Evolutionary conservation across 1,139 yeast species (phyloP).

Genomic region (Arxiozyma telluris): DNA sequence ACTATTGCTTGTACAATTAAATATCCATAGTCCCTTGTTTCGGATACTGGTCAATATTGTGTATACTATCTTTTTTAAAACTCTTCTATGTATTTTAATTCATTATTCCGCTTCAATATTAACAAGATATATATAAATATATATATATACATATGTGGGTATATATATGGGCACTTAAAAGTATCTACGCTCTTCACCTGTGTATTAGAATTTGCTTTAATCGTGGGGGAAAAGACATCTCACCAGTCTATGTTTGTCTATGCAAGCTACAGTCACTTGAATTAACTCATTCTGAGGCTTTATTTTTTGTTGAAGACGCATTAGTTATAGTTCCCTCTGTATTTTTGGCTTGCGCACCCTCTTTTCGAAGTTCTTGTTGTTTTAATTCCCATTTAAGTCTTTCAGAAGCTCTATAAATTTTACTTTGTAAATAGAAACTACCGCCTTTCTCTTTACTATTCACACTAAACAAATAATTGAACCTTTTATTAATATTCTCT

Average conservation of each 20-base stretch:
- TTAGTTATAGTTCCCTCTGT: not conserved
- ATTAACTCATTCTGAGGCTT: not conserved
- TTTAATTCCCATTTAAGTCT: conserved; percentile 47
- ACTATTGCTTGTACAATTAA: not conserved
- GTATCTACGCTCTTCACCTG: not conserved
- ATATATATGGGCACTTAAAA: not conserved
- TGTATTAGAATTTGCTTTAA: no score
- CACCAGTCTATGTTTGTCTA: not conserved
- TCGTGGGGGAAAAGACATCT: no score
- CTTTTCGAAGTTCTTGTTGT: conserved; percentile 28
- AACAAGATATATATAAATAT: not conserved
- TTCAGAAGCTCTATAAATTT: conserved; percentile 79
- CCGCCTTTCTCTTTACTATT: conserved; percentile 93
- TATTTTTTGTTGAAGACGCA: not conserved
- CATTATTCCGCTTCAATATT: not conserved
- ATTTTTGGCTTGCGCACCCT: conserved; percentile 9
- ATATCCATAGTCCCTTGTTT: not conserved
- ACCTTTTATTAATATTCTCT: conserved; percentile 65
- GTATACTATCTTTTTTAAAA: no score
- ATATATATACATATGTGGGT: not conserved
- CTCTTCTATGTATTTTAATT: not conserved
- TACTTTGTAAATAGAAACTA: conserved; percentile 83
- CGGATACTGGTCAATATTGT: not conserved
- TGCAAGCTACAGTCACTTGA: not conserved
- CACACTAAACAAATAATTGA: conserved; percentile 74